Conservation (phyloP, 495 filamentous ascomycete genomes). For the Physcia stellaris region DNA sequence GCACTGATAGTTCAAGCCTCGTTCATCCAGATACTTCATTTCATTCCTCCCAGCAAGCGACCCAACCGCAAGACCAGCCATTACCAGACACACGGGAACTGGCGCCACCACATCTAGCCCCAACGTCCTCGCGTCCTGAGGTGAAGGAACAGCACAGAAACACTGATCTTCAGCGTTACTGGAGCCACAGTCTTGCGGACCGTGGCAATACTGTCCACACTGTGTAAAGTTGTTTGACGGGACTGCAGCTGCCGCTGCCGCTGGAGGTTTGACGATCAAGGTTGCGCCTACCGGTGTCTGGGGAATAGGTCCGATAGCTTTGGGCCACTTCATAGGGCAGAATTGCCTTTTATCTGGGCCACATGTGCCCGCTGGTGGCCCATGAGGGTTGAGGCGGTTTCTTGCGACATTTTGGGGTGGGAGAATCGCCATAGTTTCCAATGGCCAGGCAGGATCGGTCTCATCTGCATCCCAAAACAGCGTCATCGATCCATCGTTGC, state of each 20-base stretch:
- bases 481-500: slow-evolving; percentile 1
- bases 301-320: neutral
- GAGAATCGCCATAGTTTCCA: too few species aligned
- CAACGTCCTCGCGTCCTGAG: slow-evolving; percentile 1
- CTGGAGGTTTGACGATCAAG: neutral
- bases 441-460: too few species aligned
- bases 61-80: slow-evolving; percentile 1
- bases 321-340: slow-evolving; percentile 2
- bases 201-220: slow-evolving; percentile 4
- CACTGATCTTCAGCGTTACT: neutral
- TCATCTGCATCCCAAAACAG: too few species aligned
- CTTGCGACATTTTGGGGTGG: too few species aligned
- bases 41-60: slow-evolving; percentile 3
- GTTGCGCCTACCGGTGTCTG: slow-evolving; percentile 1
- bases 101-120: slow-evolving; percentile 3
- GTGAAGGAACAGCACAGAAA: slow-evolving; percentile 4
- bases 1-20: slow-evolving; percentile 5
- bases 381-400: too few species aligned
- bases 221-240: neutral
- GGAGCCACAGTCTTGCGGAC: slow-evolving; percentile 1
- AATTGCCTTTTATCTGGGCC: slow-evolving; percentile 5
- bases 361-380: slow-evolving; percentile 3
- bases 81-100: slow-evolving; percentile 3
- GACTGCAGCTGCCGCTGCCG: too few species aligned
- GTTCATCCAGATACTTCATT: neutral